These are phyloP conservation scores for Alternaria sp. DNA, from an alignment of 2,329 filamentous ascomycete species.

Conservation along the genomic window DNA sequence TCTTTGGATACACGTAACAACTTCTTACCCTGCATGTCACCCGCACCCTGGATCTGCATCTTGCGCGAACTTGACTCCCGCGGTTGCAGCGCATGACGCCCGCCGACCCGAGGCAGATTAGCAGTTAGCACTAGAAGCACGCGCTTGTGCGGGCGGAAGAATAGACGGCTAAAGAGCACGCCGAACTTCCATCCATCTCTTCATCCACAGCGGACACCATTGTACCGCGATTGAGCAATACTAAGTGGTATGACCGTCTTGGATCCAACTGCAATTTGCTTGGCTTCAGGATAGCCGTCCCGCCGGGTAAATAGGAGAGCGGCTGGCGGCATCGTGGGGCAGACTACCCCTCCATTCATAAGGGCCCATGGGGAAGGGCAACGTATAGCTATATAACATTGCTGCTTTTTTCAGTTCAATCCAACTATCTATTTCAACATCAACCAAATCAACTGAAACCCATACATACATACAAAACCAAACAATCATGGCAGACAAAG, in stretches of 20 bases:
- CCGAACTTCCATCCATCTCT: constrained; percentile 16
- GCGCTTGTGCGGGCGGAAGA: constrained; percentile 35
- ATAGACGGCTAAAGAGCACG: constrained; percentile 41
- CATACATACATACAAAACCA: not conserved
- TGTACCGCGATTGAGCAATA: constrained; percentile 22
- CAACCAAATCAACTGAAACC: not conserved
- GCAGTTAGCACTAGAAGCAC: constrained; percentile 14
- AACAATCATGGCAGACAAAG: constrained; percentile 47
- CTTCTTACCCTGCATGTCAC: not conserved
- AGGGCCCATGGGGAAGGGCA: constrained; percentile 26
- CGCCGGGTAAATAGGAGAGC: constrained; percentile 42
- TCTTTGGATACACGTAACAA: not conserved
- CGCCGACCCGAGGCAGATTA: constrained; percentile 29
- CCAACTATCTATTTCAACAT: not conserved
- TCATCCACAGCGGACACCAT: constrained; percentile 19
- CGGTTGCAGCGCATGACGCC: constrained; percentile 17
- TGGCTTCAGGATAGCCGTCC: constrained; percentile 34
- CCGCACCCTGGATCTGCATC: not conserved
- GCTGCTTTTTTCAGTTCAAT: constrained; percentile 1
- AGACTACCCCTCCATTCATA: constrained; percentile 35
- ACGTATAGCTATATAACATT: constrained; percentile 8
- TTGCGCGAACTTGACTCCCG: constrained; percentile 2
- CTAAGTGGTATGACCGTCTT: constrained; percentile 22
- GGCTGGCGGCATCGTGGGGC: constrained; percentile 30
- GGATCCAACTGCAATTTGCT: constrained; percentile 20